These are phyloP conservation scores for Ceratobasidium sp. DNA, from an alignment of 1,284 basidiomycete genomes.

Conservation along the genomic window DNA sequence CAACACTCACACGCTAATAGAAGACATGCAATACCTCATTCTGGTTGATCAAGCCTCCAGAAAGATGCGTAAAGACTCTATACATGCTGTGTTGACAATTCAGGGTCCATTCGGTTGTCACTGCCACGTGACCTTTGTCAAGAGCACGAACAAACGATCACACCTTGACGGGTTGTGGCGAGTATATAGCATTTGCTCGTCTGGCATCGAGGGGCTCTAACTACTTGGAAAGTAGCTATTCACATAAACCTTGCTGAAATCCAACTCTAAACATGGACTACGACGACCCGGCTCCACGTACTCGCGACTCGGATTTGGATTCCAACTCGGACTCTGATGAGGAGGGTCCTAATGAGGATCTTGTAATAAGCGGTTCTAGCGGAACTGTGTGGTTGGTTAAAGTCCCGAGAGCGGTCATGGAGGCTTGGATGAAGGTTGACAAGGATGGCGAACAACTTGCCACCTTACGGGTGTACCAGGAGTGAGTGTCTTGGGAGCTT, in stretches of 20 bases:
- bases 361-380: slow-evolving; percentile 16
- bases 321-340: slow-evolving; percentile 37
- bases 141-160: neutral
- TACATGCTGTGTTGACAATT: neutral
- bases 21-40: neutral
- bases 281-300: slow-evolving; percentile 16
- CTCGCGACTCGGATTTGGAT: slow-evolving; percentile 27
- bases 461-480: slow-evolving; percentile 72
- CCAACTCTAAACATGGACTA: slow-evolving; percentile 10
- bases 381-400: slow-evolving; percentile 42
- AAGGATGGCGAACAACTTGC: slow-evolving; percentile 69
- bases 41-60: slow-evolving; percentile 2
- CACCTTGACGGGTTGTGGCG: neutral
- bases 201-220: neutral
- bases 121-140: neutral
- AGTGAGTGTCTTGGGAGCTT: slow-evolving; percentile 54
- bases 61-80: neutral
- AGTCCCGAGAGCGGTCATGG: slow-evolving; percentile 67
- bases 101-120: neutral
- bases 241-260: neutral
- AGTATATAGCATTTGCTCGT: neutral
- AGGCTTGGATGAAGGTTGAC: slow-evolving; percentile 52
- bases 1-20: neutral
- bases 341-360: slow-evolving; percentile 41
- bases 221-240: neutral